Base-by-base conservation (phyloP, 768 basidiomycete genomes). In the Tricholoma terreum region DNA sequence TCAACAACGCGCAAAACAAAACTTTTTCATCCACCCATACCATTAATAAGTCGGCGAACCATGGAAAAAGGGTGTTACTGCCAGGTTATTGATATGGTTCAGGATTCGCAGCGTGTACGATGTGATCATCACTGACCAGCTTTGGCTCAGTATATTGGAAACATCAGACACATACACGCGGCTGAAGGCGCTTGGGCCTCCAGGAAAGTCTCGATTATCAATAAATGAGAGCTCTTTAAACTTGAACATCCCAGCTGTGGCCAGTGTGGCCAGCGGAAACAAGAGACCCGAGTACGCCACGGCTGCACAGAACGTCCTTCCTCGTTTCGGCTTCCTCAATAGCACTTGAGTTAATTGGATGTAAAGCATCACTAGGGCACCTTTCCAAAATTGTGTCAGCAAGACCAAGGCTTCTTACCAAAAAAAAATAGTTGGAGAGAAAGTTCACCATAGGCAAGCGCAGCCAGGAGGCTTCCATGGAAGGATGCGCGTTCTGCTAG, bases 311-410 rank as follows among this genome's bases (percentile, higher is more conserved):
- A 74, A 75, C 12, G 61, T 57, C 9, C 59, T 67, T 15, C 71
- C 71, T 31, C 75, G 71, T 52, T 69, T 69, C 7, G 75, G 74
- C n/a, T 71, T 67, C 38, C 68, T 67, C 4, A 71, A 59, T 15
- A 77, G 67, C 19, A 73, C 71, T 40, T 73, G 71, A 6, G 61
- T 53, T 27, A 77, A 63, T 60, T 76, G 76, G 17, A 76, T 63
- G 46, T 70, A 73, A 22, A 77, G 63, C 76, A 76, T 77, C 10
- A 74, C 49, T 49, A 76, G 50, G 15, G 74, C 75, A 36, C 76
- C 76, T 77, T 42, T 31, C n/a, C 27, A 31, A 36, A 15, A 43
- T n/a, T 6, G 46, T 5, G 31, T 35, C 22, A 55, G 14, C 24
- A 56, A 51, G 6, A 19, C 30, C 19, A 27, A 27, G 15, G 3